Evolutionary conservation across 495 filamentous ascomycete genomes (phyloP).

Genomic region (Neurospora africana): DNA sequence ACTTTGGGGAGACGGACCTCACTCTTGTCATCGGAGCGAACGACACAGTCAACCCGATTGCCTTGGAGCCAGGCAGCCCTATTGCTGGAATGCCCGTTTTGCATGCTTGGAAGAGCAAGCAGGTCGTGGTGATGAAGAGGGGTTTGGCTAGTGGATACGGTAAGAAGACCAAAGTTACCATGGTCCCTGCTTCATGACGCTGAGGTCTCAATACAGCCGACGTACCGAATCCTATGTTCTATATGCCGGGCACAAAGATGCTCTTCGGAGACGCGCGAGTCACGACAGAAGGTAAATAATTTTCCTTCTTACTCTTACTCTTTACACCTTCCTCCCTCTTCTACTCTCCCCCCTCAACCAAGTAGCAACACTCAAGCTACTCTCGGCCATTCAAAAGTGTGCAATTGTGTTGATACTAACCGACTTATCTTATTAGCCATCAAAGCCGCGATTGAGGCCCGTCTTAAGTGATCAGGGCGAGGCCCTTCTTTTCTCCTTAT

Average conservation of each 20-base stretch:
- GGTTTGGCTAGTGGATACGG: slow-evolving; percentile 74
- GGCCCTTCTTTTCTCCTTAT: background rate
- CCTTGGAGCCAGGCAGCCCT: slow-evolving; percentile 62
- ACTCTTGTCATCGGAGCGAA: slow-evolving; percentile 79
- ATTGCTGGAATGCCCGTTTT: slow-evolving; percentile 82
- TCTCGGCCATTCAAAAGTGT: background rate
- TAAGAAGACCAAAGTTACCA: slow-evolving; percentile 19
- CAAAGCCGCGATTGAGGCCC: slow-evolving; percentile 40
- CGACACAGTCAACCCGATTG: slow-evolving; percentile 78
- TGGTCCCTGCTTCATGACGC: no score
- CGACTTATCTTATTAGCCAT: slow-evolving; percentile 28
- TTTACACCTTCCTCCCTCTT: no score
- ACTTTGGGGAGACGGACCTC: slow-evolving; percentile 72
- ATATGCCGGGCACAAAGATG: slow-evolving; percentile 74
- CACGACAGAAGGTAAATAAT: slow-evolving; percentile 58
- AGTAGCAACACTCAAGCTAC: no score
- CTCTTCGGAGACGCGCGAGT: slow-evolving; percentile 75
- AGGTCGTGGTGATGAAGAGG: slow-evolving; percentile 79
- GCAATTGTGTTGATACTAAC: background rate
- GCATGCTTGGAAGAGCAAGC: slow-evolving; percentile 83
- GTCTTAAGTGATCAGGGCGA: slow-evolving; percentile 21
- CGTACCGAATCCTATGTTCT: slow-evolving; percentile 82
- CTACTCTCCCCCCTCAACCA: no score
- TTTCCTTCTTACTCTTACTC: no score
- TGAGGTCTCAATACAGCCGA: slow-evolving; percentile 36